A percentile compares a stretch with the other conserved stretches of the same genome.
Conservation (phyloP, 352 stramenopile genomes). For the Pilasporangium apinafurcum region DNA sequence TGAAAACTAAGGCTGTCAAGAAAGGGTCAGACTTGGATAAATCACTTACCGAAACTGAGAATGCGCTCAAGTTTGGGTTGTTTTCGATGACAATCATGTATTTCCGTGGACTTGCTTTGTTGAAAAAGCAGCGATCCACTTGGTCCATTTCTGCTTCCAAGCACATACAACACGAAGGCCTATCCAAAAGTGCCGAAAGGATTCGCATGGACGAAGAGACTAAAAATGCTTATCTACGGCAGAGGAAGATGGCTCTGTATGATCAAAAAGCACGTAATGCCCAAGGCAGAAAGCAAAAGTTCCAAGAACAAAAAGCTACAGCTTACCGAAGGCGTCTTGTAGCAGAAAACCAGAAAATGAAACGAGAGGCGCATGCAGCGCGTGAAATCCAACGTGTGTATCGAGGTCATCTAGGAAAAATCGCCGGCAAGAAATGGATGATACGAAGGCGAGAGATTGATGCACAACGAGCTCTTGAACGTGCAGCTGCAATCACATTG, state of each 20-base stretch:
- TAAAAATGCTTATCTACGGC: slow-evolving; percentile 28
- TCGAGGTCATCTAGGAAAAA: slow-evolving; percentile 71
- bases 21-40: slow-evolving; percentile 61
- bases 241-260: slow-evolving; percentile 29
- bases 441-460: slow-evolving; percentile 79
- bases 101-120: slow-evolving; percentile 87
- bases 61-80: slow-evolving; percentile 93
- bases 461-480: slow-evolving; percentile 68
- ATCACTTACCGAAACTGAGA: slow-evolving; percentile 82
- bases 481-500: slow-evolving; percentile 74
- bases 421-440: slow-evolving; percentile 81
- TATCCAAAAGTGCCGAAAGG: slow-evolving; percentile 26
- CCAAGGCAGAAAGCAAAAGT: slow-evolving; percentile 51
- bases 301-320: slow-evolving; percentile 54
- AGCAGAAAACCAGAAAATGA: slow-evolving; percentile 53
- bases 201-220: slow-evolving; percentile 47
- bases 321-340: slow-evolving; percentile 63
- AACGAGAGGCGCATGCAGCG: slow-evolving; percentile 37
- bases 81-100: slow-evolving; percentile 97
- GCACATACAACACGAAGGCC: slow-evolving; percentile 4
- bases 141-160: slow-evolving; percentile 56
- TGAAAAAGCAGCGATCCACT: slow-evolving; percentile 78
- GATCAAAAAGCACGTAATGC: slow-evolving; percentile 55
- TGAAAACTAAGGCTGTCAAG: slow-evolving; percentile 56
- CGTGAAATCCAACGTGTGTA: slow-evolving; percentile 71